Evolutionary conservation across 2,329 filamentous ascomycete species (phyloP).

Genomic region (Conoideocrella luteorostrata): DNA sequence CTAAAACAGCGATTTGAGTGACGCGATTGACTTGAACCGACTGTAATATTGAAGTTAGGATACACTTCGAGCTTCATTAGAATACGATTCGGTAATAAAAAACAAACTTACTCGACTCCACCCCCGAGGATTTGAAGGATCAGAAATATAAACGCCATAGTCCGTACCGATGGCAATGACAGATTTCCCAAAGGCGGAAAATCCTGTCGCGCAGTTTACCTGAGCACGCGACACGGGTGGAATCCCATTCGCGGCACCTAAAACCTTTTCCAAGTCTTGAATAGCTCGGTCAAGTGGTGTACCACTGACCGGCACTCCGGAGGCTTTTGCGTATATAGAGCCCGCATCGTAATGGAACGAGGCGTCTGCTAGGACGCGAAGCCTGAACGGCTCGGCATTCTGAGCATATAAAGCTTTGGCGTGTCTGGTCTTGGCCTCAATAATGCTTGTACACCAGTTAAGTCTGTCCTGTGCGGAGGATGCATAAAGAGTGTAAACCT

Average conservation of each 20-base stretch:
- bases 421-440: constrained; percentile 90
- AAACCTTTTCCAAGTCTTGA: constrained; percentile 74
- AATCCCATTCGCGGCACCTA: constrained; percentile 64
- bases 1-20: constrained; percentile 88
- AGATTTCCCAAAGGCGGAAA: constrained; percentile 73
- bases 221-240: constrained; percentile 73
- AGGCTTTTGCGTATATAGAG: constrained; percentile 52
- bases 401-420: constrained; percentile 83
- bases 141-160: constrained; percentile 85
- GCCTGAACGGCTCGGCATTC: constrained; percentile 89
- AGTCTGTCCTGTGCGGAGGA: constrained; percentile 65
- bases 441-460: constrained; percentile 91
- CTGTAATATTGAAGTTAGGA: constrained; percentile 35
- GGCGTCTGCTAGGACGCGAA: constrained; percentile 86
- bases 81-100: not conserved
- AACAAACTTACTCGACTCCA: constrained; percentile 69
- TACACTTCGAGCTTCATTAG: too few relatives aligned
- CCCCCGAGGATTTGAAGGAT: constrained; percentile 80
- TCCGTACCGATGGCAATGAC: constrained; percentile 95
- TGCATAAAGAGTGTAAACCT: constrained; percentile 87
- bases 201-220: constrained; percentile 91
- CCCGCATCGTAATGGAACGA: constrained; percentile 75
- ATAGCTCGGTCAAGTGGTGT: constrained; percentile 91
- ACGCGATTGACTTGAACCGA: constrained; percentile 71
- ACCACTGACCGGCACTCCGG: constrained; percentile 71